These are phyloP conservation scores for Verticillium nubilum DNA, from an alignment of 2,329 filamentous ascomycete species.

Conservation along the genomic window DNA sequence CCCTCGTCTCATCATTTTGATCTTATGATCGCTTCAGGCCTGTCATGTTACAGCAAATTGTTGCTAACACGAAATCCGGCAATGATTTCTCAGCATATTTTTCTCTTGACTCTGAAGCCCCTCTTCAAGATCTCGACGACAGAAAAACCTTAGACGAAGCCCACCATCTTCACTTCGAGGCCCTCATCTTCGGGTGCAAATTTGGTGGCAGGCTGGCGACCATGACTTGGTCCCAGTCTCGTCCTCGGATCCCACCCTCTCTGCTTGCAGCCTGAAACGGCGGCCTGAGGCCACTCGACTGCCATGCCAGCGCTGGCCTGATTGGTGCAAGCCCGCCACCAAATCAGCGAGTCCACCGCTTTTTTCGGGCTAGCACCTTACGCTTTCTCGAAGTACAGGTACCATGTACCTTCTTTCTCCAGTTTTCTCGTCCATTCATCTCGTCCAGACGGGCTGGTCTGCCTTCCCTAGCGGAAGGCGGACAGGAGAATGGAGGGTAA, in stretches of 20 bases:
- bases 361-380: conserved; percentile 10
- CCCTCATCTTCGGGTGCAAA: not conserved
- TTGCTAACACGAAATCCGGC: not conserved
- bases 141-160: not conserved
- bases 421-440: not conserved
- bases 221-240: not conserved
- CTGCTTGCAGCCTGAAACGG: conserved; percentile 15
- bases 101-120: not conserved
- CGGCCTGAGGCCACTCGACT: conserved; percentile 9
- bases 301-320: conserved; percentile 4
- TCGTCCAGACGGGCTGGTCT: not conserved
- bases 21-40: not conserved
- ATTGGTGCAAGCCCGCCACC: conserved; percentile 10
- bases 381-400: conserved; percentile 11
- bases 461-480: not conserved
- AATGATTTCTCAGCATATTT: not conserved
- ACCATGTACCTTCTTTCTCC: conserved; percentile 10
- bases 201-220: not conserved
- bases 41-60: not conserved
- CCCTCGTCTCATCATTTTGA: not conserved
- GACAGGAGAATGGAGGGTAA: not conserved
- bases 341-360: conserved; percentile 13
- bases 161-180: not conserved
- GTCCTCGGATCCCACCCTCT: conserved; percentile 1
- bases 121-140: not conserved